Percentiles rank a stretch among this genome's conserved stretches.
phyloP scores from a whole-genome alignment of 2,329 filamentous ascomycete genomes.

The Emmonsiellopsis sp. region DNA sequence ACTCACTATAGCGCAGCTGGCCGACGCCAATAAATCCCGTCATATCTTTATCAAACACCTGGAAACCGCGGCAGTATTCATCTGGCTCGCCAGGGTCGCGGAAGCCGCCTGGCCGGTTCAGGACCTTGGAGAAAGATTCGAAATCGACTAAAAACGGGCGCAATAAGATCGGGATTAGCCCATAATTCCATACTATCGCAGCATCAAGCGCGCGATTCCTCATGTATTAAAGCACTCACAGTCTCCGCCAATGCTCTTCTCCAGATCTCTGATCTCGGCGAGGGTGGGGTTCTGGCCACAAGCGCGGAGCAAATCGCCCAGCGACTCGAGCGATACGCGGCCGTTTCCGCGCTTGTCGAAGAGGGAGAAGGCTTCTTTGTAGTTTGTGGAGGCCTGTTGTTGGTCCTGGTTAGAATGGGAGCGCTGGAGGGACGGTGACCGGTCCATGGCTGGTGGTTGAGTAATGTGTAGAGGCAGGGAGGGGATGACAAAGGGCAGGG shows the following conservation, averaged over 20 bases:
- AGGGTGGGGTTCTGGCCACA: constrained; percentile 98
- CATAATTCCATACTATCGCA: neutral
- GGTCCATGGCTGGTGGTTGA: constrained; percentile 17
- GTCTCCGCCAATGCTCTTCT: constrained; percentile 80
- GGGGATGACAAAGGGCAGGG: neutral
- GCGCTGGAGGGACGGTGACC: constrained; percentile 10
- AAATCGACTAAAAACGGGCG: constrained; percentile 66
- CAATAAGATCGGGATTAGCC: neutral
- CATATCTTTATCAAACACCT: constrained; percentile 99
- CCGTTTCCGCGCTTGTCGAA: constrained; percentile 99
- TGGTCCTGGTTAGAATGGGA: constrained; percentile 15
- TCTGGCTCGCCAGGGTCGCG: constrained; percentile 95
- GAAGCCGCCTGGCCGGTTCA: constrained; percentile 97
- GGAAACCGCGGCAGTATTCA: constrained; percentile 97
- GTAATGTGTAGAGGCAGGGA: neutral
- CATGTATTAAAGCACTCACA: constrained; percentile 55
- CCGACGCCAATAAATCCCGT: constrained; percentile 96
- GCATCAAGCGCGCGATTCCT: neutral
- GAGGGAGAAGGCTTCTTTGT: constrained; percentile 99
- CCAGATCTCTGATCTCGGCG: constrained; percentile 82
- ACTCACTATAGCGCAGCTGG: constrained; percentile 76
- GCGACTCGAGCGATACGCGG: constrained; percentile 73
- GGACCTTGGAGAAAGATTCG: constrained; percentile 90
- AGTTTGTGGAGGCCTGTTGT: constrained; percentile 74
- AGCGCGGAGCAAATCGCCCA: constrained; percentile 89